Percentiles rank a stretch among this genome's conserved stretches.
These are phyloP conservation scores for Salix purpurea DNA, from an alignment of 345 rosid genomes.

Conservation along the genomic window DNA sequence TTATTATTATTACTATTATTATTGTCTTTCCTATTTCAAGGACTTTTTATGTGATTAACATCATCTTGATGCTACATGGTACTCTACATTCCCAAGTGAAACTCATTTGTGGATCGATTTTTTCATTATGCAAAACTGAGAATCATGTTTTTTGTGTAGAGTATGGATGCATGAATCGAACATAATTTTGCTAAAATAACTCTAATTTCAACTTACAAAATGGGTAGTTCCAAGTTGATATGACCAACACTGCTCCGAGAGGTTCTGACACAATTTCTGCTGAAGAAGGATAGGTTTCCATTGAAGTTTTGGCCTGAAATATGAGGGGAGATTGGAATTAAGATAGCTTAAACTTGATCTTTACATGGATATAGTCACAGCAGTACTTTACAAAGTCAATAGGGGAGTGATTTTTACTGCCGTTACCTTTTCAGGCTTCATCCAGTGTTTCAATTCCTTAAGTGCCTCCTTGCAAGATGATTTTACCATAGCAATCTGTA, in stretches of 20 bases:
- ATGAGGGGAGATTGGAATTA: background rate
- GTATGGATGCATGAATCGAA: background rate
- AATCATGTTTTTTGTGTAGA: background rate
- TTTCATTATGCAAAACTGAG: background rate
- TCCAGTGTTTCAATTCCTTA: constrained; percentile 65
- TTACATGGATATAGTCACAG: too few species aligned
- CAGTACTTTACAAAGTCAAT: background rate
- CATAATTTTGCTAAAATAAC: background rate
- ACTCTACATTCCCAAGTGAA: background rate
- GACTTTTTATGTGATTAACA: background rate
- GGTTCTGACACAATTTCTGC: constrained; percentile 85
- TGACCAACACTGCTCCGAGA: constrained; percentile 67
- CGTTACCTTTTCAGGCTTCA: constrained; percentile 68
- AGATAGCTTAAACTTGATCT: background rate
- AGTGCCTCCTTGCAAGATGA: constrained; percentile 57
- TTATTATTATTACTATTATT: too few species aligned
- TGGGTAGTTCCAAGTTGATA: constrained; percentile 86
- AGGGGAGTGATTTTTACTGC: background rate
- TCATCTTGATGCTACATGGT: background rate
- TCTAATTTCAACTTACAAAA: constrained; percentile 40
- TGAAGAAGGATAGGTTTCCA: constrained; percentile 68
- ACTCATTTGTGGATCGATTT: background rate
- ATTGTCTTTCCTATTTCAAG: too few species aligned
- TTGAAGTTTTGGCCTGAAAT: constrained; percentile 63
- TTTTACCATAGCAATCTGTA: constrained; percentile 57